Evolutionary conservation across 2,329 filamentous ascomycete species (phyloP), one percentile per base, ranked within the genome.

Genomic region (Colletotrichum liriopes): DNA sequence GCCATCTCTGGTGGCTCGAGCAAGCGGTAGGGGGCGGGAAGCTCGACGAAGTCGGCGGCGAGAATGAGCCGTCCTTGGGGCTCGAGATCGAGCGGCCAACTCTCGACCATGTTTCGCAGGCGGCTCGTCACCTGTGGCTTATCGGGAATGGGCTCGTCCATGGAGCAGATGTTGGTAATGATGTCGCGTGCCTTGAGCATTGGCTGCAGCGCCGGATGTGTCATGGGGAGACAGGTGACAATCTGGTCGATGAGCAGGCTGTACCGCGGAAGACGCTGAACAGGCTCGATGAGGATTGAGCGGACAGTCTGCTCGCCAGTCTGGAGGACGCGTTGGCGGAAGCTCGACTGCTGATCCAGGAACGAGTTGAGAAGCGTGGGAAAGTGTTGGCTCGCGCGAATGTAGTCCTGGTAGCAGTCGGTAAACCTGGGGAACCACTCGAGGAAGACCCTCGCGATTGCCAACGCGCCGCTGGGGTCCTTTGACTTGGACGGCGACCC

Each of bases 171-270:
- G 65, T 97, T 96, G 26, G 95, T 95, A 75, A 99, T 95, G 65
- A 98, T 93, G 80, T 98, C 96, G 75, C 96, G 90, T 0, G 96
- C 95, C 79, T 94, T 95, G 52, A 98, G 89, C 83, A 99, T 92
- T 3, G 89, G 88, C 75, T 93, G 92, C 65, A 98, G 87, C 0
- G 95, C 95, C 3, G 95, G 94, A 79, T 98, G 95, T 11, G 93
- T 91, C 62, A 95, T 90, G 5, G 96, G 95, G 23, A 98, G 88
- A 73, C 93, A 95, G 75, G 92, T 91, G 59, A 96, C 90, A 78
- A 99, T 98, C 78, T 97, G 95, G 83, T 99, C 96, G 77, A 99
- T 98, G 79, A 98, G 93, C 45, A 99, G 86, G 78, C 94, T 98
- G 83, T 99, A 99, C 35, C 96, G 92, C 35, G 96, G 96, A 64